These are phyloP conservation scores for Exobasidium cylindrosporum DNA, from an alignment of 1,284 basidiomycete genomes.

Conservation along the genomic window DNA sequence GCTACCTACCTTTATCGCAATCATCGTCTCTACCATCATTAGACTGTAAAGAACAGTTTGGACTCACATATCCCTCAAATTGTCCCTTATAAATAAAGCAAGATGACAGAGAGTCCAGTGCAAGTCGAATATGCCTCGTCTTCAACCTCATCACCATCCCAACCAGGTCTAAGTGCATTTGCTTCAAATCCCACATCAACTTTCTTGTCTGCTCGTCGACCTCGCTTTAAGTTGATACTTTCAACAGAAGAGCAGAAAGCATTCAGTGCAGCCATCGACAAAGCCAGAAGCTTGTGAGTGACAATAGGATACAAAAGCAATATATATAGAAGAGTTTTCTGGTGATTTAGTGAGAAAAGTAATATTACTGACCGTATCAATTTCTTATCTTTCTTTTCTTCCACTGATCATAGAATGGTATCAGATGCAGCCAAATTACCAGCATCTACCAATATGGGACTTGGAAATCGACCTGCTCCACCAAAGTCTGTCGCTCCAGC, in stretches of 20 bases:
- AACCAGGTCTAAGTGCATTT: not conserved
- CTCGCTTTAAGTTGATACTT: not conserved
- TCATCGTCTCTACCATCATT: too few species aligned
- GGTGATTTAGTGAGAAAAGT: too few species aligned
- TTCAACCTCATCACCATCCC: too few species aligned
- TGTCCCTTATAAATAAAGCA: too few species aligned
- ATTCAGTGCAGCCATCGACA: constrained; percentile 8
- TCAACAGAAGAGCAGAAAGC: not conserved
- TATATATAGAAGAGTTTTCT: too few species aligned
- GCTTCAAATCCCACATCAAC: not conserved
- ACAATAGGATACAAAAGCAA: too few species aligned
- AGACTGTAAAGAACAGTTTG: too few species aligned
- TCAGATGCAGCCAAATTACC: constrained; percentile 9
- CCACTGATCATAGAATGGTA: constrained; percentile 1
- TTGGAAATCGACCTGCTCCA: not conserved
- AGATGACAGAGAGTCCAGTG: not conserved
- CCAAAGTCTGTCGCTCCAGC: not conserved
- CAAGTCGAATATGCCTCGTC: not conserved
- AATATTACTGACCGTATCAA: too few species aligned
- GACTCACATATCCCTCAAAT: too few species aligned
- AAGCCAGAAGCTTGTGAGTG: not conserved
- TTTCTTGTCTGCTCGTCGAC: not conserved
- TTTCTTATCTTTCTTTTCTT: not conserved
- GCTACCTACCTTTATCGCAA: too few species aligned
- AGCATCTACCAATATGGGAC: constrained; percentile 10